A percentile compares a stretch with the other conserved stretches of the same genome.
phyloP scores from a whole-genome alignment of 306 rosid species.

The Mucuna pruriens region DNA sequence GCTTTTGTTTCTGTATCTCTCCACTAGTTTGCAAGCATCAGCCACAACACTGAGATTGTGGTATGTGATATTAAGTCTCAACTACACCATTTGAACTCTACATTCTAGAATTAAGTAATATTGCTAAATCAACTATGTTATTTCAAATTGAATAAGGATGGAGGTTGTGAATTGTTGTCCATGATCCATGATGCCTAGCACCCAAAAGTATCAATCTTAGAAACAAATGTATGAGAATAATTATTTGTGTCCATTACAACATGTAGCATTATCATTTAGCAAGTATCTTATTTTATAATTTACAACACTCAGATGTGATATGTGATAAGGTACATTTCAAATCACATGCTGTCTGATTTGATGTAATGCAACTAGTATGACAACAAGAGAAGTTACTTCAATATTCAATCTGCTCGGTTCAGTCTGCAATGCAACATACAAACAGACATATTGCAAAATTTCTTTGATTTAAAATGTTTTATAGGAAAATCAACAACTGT shows the following conservation, averaged over 20 bases:
- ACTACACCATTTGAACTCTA: background rate
- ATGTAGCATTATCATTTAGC: conserved; percentile 16
- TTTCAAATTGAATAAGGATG: background rate
- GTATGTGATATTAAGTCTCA: background rate
- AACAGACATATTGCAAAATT: conserved; percentile 25
- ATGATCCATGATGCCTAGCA: background rate
- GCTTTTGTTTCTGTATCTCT: background rate
- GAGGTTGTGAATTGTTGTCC: background rate
- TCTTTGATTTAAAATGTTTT: conserved; percentile 65
- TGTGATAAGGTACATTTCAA: background rate
- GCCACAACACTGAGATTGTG: background rate
- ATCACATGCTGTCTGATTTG: conserved; percentile 2
- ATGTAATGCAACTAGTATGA: conserved; percentile 21
- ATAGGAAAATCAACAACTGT: conserved; percentile 62
- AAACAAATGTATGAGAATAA: background rate
- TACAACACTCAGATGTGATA: background rate
- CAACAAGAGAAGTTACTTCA: conserved; percentile 9
- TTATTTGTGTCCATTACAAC: background rate
- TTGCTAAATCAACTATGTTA: background rate
- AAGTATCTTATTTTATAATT: conserved; percentile 14
- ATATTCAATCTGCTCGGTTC: conserved; percentile 20
- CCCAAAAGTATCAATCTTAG: conserved; percentile 3
- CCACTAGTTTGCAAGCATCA: background rate
- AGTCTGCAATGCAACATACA: conserved; percentile 19
- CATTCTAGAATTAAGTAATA: background rate